Evolutionary conservation across 2,329 filamentous ascomycete genomes (phyloP).

Genomic region (Talaromyces piceae): DNA sequence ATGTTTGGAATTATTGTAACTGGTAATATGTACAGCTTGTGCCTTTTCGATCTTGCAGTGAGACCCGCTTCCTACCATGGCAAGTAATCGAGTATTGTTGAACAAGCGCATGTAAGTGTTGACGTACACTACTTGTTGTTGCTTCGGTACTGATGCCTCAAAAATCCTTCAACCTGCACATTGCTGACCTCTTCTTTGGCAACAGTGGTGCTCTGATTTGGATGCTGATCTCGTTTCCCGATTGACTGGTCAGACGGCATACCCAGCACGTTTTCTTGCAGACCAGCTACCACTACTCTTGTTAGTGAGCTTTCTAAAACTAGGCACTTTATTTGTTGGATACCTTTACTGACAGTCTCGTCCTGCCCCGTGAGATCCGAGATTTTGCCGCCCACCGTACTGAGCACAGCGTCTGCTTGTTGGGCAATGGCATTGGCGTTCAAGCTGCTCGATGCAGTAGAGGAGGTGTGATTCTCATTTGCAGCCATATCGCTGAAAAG

Average conservation of each 20-base stretch:
- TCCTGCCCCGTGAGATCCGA: constrained; percentile 3
- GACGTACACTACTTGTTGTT: neutral
- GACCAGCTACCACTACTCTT: neutral
- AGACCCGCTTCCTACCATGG: neutral
- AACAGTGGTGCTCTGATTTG: neutral
- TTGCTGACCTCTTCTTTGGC: constrained; percentile 3
- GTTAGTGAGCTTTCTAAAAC: neutral
- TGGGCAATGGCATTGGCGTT: neutral
- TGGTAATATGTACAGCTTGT: neutral
- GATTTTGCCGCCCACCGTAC: constrained; percentile 2
- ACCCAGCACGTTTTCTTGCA: constrained; percentile 3
- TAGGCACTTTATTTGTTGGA: neutral
- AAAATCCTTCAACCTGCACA: constrained; percentile 9
- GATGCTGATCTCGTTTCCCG: neutral
- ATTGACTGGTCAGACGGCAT: neutral
- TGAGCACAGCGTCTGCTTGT: constrained; percentile 4
- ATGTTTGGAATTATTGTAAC: neutral
- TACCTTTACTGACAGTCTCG: constrained; percentile 1
- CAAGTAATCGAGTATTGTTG: too few relatives aligned
- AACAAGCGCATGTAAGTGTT: too few relatives aligned
- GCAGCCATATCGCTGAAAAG: neutral
- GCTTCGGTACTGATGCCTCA: constrained; percentile 10
- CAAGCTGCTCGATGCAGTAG: neutral
- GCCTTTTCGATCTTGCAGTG: neutral
- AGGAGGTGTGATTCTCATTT: neutral